Percentiles rank a stretch among this genome's conserved stretches.
phyloP scores from a whole-genome alignment of 805 yeast genomes.

The Suhomyces xylopsoci region DNA sequence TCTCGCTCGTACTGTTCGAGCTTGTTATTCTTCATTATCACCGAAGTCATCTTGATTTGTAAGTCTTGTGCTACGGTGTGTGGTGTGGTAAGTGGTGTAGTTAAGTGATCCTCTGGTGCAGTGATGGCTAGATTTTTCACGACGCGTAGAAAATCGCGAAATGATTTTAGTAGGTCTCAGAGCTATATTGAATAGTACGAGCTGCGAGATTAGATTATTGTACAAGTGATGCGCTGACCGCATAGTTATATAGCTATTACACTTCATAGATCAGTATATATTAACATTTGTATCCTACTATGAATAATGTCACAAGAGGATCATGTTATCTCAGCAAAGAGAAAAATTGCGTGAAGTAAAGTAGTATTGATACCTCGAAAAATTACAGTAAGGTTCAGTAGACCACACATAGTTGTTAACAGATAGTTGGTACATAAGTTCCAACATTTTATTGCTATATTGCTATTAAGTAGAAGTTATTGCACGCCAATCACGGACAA shows the following conservation, averaged over 20 bases:
- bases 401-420: too few relatives aligned
- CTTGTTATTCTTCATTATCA: conserved; percentile 9
- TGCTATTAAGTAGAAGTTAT: conserved; percentile 16
- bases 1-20: conserved; percentile 35
- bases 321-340: too few relatives aligned
- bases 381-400: too few relatives aligned
- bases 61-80: neutral
- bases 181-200: neutral
- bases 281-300: too few relatives aligned
- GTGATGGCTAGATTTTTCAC: neutral
- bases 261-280: too few relatives aligned
- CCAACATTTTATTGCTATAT: neutral
- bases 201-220: neutral
- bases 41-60: conserved; percentile 5
- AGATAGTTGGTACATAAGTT: neutral
- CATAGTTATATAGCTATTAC: too few relatives aligned
- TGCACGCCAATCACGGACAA: conserved; percentile 85
- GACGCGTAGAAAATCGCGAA: neutral
- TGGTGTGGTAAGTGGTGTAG: neutral
- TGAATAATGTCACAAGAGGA: too few relatives aligned
- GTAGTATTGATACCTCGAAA: too few relatives aligned
- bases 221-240: neutral
- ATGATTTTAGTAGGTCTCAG: neutral
- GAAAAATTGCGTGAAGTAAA: too few relatives aligned
- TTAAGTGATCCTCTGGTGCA: neutral